These are phyloP conservation scores for Ophiostoma triangulosporum DNA, from an alignment of 2,329 filamentous ascomycete genomes.

Conservation along the genomic window DNA sequence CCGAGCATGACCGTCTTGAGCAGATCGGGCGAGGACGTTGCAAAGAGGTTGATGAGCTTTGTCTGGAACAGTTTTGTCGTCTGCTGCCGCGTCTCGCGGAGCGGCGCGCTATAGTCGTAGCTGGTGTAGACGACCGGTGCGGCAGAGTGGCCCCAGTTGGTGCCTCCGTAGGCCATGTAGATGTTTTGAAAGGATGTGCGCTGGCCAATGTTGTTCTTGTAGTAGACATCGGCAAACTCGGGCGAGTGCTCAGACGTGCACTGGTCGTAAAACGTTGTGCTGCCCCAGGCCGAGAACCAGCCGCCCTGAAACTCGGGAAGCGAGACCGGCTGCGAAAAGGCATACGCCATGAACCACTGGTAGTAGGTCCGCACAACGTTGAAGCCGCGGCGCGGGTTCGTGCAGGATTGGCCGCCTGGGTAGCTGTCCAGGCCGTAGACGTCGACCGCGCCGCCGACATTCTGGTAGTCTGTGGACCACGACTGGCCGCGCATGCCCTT, in stretches of 20 bases:
- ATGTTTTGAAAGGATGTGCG: constrained; percentile 27
- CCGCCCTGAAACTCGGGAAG: constrained; percentile 49
- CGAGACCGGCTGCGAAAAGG: constrained; percentile 37
- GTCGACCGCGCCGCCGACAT: constrained; percentile 41
- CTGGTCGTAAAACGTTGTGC: constrained; percentile 35
- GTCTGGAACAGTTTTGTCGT: constrained; percentile 39
- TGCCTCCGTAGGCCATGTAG: constrained; percentile 53
- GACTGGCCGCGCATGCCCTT: constrained; percentile 30
- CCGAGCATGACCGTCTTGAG: constrained; percentile 39
- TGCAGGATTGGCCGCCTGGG: constrained; percentile 34
- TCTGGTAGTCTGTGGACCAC: constrained; percentile 41
- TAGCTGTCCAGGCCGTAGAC: constrained; percentile 35
- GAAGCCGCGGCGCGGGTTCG: constrained; percentile 34
- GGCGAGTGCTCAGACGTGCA: constrained; percentile 31
- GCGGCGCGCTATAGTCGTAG: constrained; percentile 32
- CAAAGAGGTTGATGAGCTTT: constrained; percentile 41
- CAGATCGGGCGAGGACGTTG: constrained; percentile 35
- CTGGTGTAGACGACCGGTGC: constrained; percentile 35
- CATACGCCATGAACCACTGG: constrained; percentile 43
- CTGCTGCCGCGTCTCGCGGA: constrained; percentile 40
- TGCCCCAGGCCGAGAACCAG: constrained; percentile 51
- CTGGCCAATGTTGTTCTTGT: constrained; percentile 41
- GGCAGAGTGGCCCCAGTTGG: constrained; percentile 58
- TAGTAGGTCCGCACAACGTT: constrained; percentile 38
- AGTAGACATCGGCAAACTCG: constrained; percentile 40